Evolutionary conservation across 805 yeast genomes (phyloP).

Genomic region (Yarrowia deformans): DNA sequence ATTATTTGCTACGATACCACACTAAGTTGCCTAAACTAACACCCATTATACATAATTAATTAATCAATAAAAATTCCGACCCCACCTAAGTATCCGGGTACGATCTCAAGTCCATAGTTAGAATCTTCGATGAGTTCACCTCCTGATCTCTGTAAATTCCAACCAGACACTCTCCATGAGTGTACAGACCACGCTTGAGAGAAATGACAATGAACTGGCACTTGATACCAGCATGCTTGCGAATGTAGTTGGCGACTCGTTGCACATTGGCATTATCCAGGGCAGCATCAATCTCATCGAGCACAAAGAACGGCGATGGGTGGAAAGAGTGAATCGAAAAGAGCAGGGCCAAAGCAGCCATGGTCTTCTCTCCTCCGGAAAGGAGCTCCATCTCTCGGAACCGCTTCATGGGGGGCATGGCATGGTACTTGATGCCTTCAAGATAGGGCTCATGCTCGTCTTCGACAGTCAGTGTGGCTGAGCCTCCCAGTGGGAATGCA

Average conservation of each 20-base stretch:
- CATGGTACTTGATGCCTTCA: constrained; percentile 86
- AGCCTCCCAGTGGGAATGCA: constrained; percentile 83
- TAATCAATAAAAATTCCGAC: background rate
- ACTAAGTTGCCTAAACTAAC: background rate
- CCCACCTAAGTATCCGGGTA: constrained; percentile 19
- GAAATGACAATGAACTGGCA: constrained; percentile 90
- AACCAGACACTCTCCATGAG: constrained; percentile 86
- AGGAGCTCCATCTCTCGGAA: constrained; percentile 90
- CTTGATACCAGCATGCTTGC: constrained; percentile 69
- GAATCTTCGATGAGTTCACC: constrained; percentile 44
- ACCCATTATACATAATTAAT: background rate
- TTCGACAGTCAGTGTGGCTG: constrained; percentile 87
- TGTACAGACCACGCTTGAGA: constrained; percentile 84
- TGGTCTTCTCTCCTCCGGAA: constrained; percentile 96
- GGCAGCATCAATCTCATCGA: constrained; percentile 99
- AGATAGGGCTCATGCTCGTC: constrained; percentile 89
- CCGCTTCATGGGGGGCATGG: constrained; percentile 95
- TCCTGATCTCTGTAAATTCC: constrained; percentile 70
- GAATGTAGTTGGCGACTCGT: constrained; percentile 85
- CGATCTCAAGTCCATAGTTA: constrained; percentile 44
- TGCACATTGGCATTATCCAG: constrained; percentile 88
- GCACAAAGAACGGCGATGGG: constrained; percentile 94
- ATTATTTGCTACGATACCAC: background rate
- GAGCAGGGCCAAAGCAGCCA: constrained; percentile 91
- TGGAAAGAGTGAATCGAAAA: constrained; percentile 90